Base-by-base conservation (phyloP, 129 eudicot species). In the Helichrysum umbraculigerum region DNA sequence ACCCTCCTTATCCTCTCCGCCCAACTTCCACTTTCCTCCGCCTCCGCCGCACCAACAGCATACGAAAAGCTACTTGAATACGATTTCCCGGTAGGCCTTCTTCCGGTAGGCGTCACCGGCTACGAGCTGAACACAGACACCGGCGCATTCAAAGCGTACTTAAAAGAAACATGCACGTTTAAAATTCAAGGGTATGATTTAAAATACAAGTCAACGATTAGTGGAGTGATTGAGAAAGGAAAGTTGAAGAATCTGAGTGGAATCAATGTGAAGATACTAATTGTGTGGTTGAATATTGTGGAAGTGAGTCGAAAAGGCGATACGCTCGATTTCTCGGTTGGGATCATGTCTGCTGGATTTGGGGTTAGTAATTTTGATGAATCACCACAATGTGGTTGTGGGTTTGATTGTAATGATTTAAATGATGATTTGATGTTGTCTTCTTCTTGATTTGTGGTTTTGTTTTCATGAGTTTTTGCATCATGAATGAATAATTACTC, bases 381-480 rank as follows among this genome's bases (percentile, higher is more conserved):
- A 56, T 76, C 84, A 20, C 87, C 90, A 12, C 85, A 77, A 69
- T 86, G 90, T 74, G 90, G 90, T 4, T 77, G 87, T 77, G 87
- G 90, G 4, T 81, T 83, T 32, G 77, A 83, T 59, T 86, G 90
- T 63, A 79, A 34, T 22, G 52, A 44, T 14, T 51, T 20, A 34
- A 54, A 84, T 62, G 76, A 33, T 37, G 32, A 16, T 9, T 29
- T 64, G 68, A 5, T 34, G 77, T 7, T 7, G 52, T 44, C 52
- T 12, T 44, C 52, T 2, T 44, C 12, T 44, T 44, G 52, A 44
- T 44, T 44, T 44, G 52, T 44, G 4, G 52, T 12, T 44, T 44
- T 3, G 52, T 44, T 44, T 44, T 44, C 5, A 44, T 44, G 52
- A 44, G 17, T 44, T 44, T 44, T 44, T 44, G 52, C 52, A 44